phyloP scores from a whole-genome alignment of 495 filamentous ascomycete species.

The Penicillium paradoxum region DNA sequence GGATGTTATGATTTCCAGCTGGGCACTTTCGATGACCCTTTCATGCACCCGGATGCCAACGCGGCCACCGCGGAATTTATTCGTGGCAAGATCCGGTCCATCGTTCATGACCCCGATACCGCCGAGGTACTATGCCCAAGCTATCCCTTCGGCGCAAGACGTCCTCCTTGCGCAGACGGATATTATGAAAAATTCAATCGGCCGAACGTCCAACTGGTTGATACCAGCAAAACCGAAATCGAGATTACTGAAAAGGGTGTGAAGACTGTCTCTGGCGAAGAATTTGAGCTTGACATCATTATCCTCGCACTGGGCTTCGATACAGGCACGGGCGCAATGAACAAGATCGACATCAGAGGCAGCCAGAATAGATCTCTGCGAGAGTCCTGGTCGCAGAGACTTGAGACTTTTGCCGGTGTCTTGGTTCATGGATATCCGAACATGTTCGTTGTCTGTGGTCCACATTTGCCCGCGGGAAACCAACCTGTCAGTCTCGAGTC shows the following conservation, averaged over 20 bases:
- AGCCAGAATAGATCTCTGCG: constrained; percentile 32
- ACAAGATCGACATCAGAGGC: constrained; percentile 42
- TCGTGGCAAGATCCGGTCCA: constrained; percentile 36
- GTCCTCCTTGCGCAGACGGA: constrained; percentile 48
- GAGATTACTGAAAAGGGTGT: constrained; percentile 41
- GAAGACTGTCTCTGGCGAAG: constrained; percentile 32
- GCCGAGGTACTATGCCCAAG: constrained; percentile 45
- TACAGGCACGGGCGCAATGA: constrained; percentile 43
- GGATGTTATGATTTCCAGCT: no score
- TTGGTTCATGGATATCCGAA: constrained; percentile 46
- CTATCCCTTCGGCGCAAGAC: constrained; percentile 52
- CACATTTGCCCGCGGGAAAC: no score
- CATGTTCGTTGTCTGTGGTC: constrained; percentile 29
- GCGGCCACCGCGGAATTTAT: no score
- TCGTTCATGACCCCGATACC: constrained; percentile 47
- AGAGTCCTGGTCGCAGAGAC: constrained; percentile 44
- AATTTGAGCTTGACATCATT: constrained; percentile 47
- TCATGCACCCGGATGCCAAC: no score
- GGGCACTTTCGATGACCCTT: no score
- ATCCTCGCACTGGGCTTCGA: constrained; percentile 55
- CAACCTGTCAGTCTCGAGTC: no score
- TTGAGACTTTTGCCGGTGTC: constrained; percentile 46
- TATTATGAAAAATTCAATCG: constrained; percentile 58
- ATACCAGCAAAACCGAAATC: constrained; percentile 47
- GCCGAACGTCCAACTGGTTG: constrained; percentile 49